Base-by-base conservation (phyloP, 148 eudicot genomes). In the Rhododendron griersonianum region DNA sequence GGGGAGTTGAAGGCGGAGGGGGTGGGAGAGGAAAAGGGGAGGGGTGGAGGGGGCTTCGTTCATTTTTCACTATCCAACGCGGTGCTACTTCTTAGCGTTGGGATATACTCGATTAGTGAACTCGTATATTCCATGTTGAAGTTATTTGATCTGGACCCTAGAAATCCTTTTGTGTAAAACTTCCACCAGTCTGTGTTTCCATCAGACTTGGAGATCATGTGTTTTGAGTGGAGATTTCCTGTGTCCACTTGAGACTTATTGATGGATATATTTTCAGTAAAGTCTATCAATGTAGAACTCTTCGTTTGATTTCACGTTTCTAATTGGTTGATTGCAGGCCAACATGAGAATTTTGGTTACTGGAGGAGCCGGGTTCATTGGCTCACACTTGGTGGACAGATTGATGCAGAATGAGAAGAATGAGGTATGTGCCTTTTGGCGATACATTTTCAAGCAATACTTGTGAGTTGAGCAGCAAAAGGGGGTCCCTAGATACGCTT, bases 311-410 rank as follows among this genome's bases (percentile, higher is more conserved):
- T 61, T 59, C 19, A 65, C 18, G 63, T 76, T 9, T 84, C 47
- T 11, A 41, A 16, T 2, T 53, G 13, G 33, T 53, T 73, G 74
- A 41, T 87, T 71, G 48, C 95, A 97, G 99, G 91, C 99, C 83
- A 97, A 97, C 91, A 95, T 97, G 99, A 95, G 99, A 75, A 97
- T 95, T 77, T 87, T 97, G 90, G 91, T 97, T 69, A 95, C 98
- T 37, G 99, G 99, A 67, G 99, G 99, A 88, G 99, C 99, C 81
- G 99, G 99, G 81, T 97, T 97, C 88, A 97, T 97, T 87, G 99
- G 99, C 88, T 97, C 99, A 84, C 99, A 97, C 88, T 85, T 97
- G 44, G 99, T 97, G 7, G 99, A 97, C 89, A 94, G 88, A 85
- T 90, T 97, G 92, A 94, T 95, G 99, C 86, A 95, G 88, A 95